These are phyloP conservation scores for Polysphondylium violaceum DNA, from an alignment of 78 protist species.

Conservation along the genomic window DNA sequence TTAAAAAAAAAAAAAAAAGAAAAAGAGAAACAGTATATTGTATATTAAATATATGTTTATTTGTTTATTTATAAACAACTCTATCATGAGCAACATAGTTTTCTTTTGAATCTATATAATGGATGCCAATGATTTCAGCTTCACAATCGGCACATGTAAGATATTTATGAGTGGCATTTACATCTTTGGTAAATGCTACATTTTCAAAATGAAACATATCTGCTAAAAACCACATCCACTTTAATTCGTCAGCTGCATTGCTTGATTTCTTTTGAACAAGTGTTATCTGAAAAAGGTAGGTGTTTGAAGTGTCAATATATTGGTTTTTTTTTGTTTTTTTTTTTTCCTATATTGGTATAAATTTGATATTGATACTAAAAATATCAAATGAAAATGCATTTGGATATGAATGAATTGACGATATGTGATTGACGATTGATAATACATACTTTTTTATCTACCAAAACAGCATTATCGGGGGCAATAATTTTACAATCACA, in stretches of 20 bases:
- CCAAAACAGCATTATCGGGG: constrained; percentile 51
- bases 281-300: constrained; percentile 8
- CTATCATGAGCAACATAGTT: constrained; percentile 75
- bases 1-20: neutral
- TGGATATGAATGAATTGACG: neutral
- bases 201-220: constrained; percentile 84
- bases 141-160: constrained; percentile 81
- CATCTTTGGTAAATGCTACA: constrained; percentile 63
- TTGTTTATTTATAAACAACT: constrained; percentile 63
- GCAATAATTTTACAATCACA: constrained; percentile 50
- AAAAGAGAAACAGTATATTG: neutral
- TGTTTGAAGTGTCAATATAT: neutral
- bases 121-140: constrained; percentile 61
- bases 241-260: constrained; percentile 45
- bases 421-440: neutral
- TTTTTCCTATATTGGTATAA: neutral
- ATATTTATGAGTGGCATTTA: constrained; percentile 57
- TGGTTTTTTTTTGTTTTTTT: neutral
- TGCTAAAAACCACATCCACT: constrained; percentile 66
- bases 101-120: constrained; percentile 55
- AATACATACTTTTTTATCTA: constrained; percentile 38
- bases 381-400: no score
- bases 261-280: constrained; percentile 36
- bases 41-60: neutral
- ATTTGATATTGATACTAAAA: neutral